Evolutionary conservation across 2,329 filamentous ascomycete species (phyloP).

Genomic region (Raffaelea albimanens): DNA sequence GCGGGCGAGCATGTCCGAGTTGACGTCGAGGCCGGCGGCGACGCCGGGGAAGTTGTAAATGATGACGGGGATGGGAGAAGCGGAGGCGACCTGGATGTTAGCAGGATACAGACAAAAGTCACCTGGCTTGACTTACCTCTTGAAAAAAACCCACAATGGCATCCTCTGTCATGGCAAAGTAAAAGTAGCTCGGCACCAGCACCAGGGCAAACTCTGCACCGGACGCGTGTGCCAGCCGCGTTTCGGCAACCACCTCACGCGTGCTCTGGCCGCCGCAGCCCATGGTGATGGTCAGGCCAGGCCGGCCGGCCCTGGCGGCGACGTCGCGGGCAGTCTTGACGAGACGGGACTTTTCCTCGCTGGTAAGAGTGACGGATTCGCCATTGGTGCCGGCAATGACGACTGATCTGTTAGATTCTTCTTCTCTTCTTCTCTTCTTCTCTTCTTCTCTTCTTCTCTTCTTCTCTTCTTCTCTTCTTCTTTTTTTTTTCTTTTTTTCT

Average conservation of each 20-base stretch:
- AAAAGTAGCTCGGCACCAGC: conserved; percentile 64
- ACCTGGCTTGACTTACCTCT: conserved; percentile 24
- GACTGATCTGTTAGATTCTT: no score
- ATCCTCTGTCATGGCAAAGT: conserved; percentile 50
- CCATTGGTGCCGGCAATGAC: conserved; percentile 66
- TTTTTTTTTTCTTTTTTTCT: no score
- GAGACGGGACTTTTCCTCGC: conserved; percentile 53
- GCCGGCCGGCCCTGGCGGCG: conserved; percentile 45
- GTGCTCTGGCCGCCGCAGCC: conserved; percentile 59
- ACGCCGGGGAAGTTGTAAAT: conserved; percentile 68
- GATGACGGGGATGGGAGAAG: conserved; percentile 51
- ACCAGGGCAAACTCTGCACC: conserved; percentile 61
- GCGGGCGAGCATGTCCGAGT: conserved; percentile 52
- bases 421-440: no score
- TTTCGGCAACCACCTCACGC: conserved; percentile 55
- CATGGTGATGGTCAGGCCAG: conserved; percentile 53
- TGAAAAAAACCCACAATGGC: conserved; percentile 55
- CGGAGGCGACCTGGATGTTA: conserved; percentile 35
- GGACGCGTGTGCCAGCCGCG: conserved; percentile 48
- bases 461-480: no score
- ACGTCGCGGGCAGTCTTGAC: conserved; percentile 52
- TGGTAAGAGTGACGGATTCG: conserved; percentile 60
- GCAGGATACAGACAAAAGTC: background rate
- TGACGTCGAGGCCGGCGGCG: conserved; percentile 56
- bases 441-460: no score